Base-by-base conservation (phyloP, 441 rosid species). In the Populus hybrid region DNA sequence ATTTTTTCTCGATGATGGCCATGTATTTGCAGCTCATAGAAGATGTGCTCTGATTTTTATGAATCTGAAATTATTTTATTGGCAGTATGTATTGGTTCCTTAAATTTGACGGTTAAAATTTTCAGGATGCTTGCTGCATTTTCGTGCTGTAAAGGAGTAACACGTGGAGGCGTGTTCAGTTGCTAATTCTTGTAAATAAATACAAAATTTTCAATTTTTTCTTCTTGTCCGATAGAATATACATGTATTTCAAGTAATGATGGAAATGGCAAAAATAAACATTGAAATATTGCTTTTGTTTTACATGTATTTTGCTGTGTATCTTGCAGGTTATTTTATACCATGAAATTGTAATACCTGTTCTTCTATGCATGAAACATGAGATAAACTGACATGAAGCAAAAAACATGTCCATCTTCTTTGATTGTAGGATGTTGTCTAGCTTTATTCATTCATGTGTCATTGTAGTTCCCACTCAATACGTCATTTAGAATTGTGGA, bases 151-250 rank as follows among this genome's bases (percentile, higher is more conserved):
- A 35, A 78, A 75, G 86, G 59, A 36, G 72, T 80, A 73, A 82
- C 74, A 53, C 76, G 73, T 57, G 72, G 80, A 75, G 75, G 73
- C 46, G 70, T 74, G 68, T 72, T 68, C 76, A 69, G 84, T 81
- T 76, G 74, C 72, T 61, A 46, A 72, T 73, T 80, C 70, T 67
- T 87, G 91, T 88, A 88, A 68, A 87, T 87, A 85, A 79, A 80
- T 87, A 88, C 87, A 79, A 79, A 78, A 69, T 78, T 78, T 80
- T 70, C 70, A 65, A 24, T 71, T 76, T 70, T 71, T 46, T 72
- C 46, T 68, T 64, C 6, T 28, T 28, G 69, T 69, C 71, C 24
- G 28, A 69, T 35, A 69, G 42, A 30, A 69, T 32, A 69, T 19
- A 32, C 16, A 69, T 69, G 70, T 67, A 53, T 71, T 24, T 16